Evolutionary conservation across 257 asterid species (phyloP).

Genomic region (Penstemon davidsonii): DNA sequence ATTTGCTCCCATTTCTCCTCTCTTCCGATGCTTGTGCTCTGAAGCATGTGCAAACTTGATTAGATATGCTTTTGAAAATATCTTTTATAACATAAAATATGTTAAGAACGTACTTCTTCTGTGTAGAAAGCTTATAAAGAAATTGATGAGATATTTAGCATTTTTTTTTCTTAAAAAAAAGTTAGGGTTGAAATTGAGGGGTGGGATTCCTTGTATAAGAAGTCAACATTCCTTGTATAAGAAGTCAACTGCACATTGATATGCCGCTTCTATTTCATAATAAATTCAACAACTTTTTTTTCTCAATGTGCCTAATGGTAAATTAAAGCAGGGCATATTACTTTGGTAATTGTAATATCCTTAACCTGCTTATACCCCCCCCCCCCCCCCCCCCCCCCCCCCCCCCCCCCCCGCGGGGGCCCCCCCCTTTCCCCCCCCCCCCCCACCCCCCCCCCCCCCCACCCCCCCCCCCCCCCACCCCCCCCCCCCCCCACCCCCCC

Average conservation of each 20-base stretch:
- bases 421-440: too few relatives aligned
- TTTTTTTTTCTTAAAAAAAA: not conserved
- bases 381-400: too few relatives aligned
- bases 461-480: too few relatives aligned
- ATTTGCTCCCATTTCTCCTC: not conserved
- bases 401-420: too few relatives aligned
- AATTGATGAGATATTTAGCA: not conserved
- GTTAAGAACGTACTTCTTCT: not conserved
- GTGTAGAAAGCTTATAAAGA: too few relatives aligned
- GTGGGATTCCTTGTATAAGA: not conserved
- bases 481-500: too few relatives aligned
- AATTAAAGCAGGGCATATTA: not conserved
- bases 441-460: too few relatives aligned
- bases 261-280: slow-evolving; percentile 2
- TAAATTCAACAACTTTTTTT: not conserved
- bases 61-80: not conserved
- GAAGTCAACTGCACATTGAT: slow-evolving; percentile 4
- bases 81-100: not conserved
- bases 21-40: slow-evolving; percentile 7
- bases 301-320: slow-evolving; percentile 9
- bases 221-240: not conserved
- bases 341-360: not conserved
- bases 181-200: not conserved
- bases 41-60: slow-evolving; percentile 5
- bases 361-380: slow-evolving; percentile 18